Evolutionary conservation across 495 filamentous ascomycete genomes (phyloP).

Genomic region (Lophium mytilinum): DNA sequence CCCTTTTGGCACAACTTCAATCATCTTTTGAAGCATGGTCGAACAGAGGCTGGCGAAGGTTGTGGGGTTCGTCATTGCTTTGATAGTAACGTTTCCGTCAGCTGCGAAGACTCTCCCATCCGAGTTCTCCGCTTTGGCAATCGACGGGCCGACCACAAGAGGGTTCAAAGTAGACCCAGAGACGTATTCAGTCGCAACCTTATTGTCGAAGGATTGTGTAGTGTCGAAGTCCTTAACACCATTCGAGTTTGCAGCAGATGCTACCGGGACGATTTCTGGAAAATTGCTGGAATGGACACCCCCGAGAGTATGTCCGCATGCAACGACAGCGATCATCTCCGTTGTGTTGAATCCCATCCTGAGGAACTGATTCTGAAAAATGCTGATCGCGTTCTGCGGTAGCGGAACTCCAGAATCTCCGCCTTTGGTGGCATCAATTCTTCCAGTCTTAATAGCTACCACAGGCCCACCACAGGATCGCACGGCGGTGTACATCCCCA

Average conservation of each 20-base stretch:
- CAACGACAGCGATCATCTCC: slow-evolving; percentile 54
- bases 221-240: slow-evolving; percentile 43
- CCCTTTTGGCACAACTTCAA: slow-evolving; percentile 49
- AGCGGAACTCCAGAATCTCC: slow-evolving; percentile 50
- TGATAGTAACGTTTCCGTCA: slow-evolving; percentile 50
- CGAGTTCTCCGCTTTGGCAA: slow-evolving; percentile 36
- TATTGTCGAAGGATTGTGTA: slow-evolving; percentile 46
- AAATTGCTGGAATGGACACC: slow-evolving; percentile 51
- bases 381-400: slow-evolving; percentile 46
- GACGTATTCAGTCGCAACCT: slow-evolving; percentile 49
- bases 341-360: slow-evolving; percentile 49
- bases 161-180: slow-evolving; percentile 42
- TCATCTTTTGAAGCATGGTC: slow-evolving; percentile 49
- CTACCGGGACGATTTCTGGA: slow-evolving; percentile 43
- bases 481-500: slow-evolving; percentile 49
- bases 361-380: slow-evolving; percentile 46
- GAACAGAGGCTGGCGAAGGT: slow-evolving; percentile 43
- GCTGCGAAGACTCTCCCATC: slow-evolving; percentile 51
- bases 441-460: slow-evolving; percentile 47
- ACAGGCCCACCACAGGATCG: slow-evolving; percentile 51
- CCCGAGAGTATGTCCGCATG: slow-evolving; percentile 56
- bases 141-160: slow-evolving; percentile 43
- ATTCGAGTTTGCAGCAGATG: slow-evolving; percentile 34
- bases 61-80: slow-evolving; percentile 36
- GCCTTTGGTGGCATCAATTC: slow-evolving; percentile 45